Evolutionary conservation across 345 rosid species (phyloP), one percentile per base, ranked within the genome.

Genomic region (Carallia brachiata): DNA sequence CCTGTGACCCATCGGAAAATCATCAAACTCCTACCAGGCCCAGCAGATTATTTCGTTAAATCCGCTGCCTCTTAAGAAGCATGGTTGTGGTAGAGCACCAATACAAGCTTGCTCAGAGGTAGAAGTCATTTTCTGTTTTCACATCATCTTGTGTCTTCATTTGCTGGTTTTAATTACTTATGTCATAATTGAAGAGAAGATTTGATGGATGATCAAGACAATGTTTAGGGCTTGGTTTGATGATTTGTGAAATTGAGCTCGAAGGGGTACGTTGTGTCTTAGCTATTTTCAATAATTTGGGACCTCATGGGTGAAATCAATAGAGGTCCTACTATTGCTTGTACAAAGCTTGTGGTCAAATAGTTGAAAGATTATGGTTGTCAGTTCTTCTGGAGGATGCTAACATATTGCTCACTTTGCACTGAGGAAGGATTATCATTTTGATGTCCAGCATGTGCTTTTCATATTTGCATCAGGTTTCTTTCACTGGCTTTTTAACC

Each of bases 61-160:
- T 73, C 99, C 99, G 57, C 73, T 92, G 52, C 97, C 99, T 69
- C 83, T 96, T 55, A 96, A 90, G 83, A 96, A 96, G 80, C 99
- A 96, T 72, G 97, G 97, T 52, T 96, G 99, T 84, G 95, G 91
- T 39, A 88, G 99, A 87, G 85, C 96, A 47, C 97, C 95, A 40
- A 89, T 96, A 66, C 99, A 89, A 77, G 89, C 39, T 72, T 96
- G 99, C 87, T 82, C 96, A 54, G 99, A 96, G 99, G 99, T 92
- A 77, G 23, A 34, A 69, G 78, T 70, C 57, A 55, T 61, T 61
- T 78, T 53, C 44, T 23, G 13, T 54, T 50, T 61, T 40, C 7
- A n/a, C 16, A 44, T 3, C 30, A 36, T 23, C 36, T 55, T 71
- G 17, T 36, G 36, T 54, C 52, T 47, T 63, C 28, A 6, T 52